Conservation (phyloP, 805 yeast genomes). For the Pichia exigua region DNA sequence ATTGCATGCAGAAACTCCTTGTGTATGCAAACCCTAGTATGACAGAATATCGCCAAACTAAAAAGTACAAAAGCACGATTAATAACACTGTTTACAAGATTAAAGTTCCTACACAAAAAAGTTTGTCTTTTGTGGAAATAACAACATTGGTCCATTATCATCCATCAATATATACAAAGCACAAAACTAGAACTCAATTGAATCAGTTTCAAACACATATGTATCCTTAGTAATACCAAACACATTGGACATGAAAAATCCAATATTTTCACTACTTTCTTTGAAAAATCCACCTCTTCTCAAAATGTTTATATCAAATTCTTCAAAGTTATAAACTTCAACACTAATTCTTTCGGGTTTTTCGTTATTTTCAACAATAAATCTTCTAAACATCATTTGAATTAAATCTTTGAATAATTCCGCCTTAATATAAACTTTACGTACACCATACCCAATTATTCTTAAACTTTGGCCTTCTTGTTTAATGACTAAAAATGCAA, state of each 20-base stretch:
- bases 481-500: slow-evolving; percentile 48
- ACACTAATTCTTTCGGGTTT: slow-evolving; percentile 25
- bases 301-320: slow-evolving; percentile 30
- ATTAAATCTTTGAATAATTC: slow-evolving; percentile 59
- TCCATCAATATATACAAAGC: too few relatives aligned
- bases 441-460: slow-evolving; percentile 53
- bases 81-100: too few relatives aligned
- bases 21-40: too few relatives aligned
- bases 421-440: slow-evolving; percentile 58
- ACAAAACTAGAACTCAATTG: slow-evolving; percentile 8
- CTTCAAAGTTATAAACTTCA: slow-evolving; percentile 49
- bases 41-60: too few relatives aligned
- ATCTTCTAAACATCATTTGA: slow-evolving; percentile 6
- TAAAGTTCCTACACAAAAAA: too few relatives aligned
- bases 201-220: slow-evolving; percentile 12
- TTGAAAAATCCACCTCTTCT: slow-evolving; percentile 36
- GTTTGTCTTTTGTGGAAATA: too few relatives aligned
- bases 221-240: slow-evolving; percentile 19
- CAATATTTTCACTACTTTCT: slow-evolving; percentile 6
- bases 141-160: too few relatives aligned
- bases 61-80: too few relatives aligned
- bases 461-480: slow-evolving; percentile 31
- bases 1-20: too few relatives aligned
- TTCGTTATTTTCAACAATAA: slow-evolving; percentile 18
- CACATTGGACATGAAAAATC: slow-evolving; percentile 10